These are phyloP conservation scores for Plasmodium adleri DNA, from an alignment of 169 alveolate species.

Conservation along the genomic window DNA sequence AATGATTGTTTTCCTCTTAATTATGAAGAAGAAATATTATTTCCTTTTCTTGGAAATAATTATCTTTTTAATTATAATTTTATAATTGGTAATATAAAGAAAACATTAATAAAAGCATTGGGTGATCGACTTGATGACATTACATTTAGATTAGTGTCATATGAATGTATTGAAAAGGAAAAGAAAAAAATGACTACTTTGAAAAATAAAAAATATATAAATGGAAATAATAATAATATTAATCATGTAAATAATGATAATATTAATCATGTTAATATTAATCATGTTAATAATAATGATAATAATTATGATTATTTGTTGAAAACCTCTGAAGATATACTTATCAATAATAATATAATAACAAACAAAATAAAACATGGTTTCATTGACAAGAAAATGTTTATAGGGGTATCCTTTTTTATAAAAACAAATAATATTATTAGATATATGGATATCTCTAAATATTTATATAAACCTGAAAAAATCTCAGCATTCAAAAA, in stretches of 20 bases:
- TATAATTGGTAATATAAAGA: background rate
- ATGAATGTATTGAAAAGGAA: background rate
- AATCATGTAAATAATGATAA: background rate
- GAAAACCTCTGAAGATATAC: constrained; percentile 6
- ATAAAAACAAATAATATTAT: constrained; percentile 25
- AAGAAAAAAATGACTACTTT: background rate
- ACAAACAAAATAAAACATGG: background rate
- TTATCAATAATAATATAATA: background rate
- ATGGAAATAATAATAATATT: too few relatives aligned
- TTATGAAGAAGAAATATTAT: constrained; percentile 30
- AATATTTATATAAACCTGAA: constrained; percentile 22
- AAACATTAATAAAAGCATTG: constrained; percentile 8
- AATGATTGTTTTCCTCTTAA: constrained; percentile 32
- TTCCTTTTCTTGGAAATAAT: constrained; percentile 29
- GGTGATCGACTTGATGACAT: constrained; percentile 29
- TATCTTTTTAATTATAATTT: constrained; percentile 11
- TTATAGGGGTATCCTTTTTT: constrained; percentile 27
- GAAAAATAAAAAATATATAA: background rate
- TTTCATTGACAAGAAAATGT: background rate
- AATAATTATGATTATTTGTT: too few relatives aligned
- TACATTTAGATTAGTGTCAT: constrained; percentile 15
- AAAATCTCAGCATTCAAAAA: constrained; percentile 17
- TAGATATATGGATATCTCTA: constrained; percentile 16
- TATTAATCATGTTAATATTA: too few relatives aligned
- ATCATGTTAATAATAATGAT: background rate